Base-by-base conservation (phyloP, 768 basidiomycete species). In the Sarcomyxa edulis region DNA sequence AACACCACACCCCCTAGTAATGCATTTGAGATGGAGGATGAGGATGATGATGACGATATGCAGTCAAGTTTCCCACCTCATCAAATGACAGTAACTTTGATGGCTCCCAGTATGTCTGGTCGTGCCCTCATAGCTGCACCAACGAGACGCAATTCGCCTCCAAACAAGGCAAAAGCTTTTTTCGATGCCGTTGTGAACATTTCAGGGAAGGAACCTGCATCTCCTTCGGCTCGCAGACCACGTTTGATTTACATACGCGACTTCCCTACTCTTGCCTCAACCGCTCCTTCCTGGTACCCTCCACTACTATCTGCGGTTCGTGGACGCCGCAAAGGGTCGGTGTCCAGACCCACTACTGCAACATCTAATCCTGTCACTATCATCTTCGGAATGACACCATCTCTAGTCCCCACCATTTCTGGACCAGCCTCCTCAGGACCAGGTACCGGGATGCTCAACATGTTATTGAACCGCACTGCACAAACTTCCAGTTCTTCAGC, bases 171-270 rank as follows among this genome's bases (percentile, higher is more conserved):
- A 37, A 82, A 78, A 49, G 65, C 66, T 1, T 87, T 92, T 51
- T 93, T 93, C 48, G 82, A 86, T 42, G 72, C 82, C 6, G 61
- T 92, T 27, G 65, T 94, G 46, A 88, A 91, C 49, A 55, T 78
- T n/a, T 63, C 68, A 11, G 58, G 65, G 16, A 58, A 61, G 32
- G 40, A 42, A 21, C 9, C 19, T 14, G 7, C 16, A 33, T 8
- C 21, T 6, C 12, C 39, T n/a, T 45, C 60, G 32, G 45, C 52
- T 31, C 39, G 46, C 24, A 61, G 68, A 39, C 86, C 87, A 5
- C 81, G 92, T 9, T 69, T 96, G 7, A 70, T 96, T 40, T 90
- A 92, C 50, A 66, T 95, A 32, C 83, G 89, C 37, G 87, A 93
- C 54, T 88, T 85, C 48, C 72, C 77, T 3, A 84, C 79, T 0